Base-by-base conservation (phyloP, 2,329 filamentous ascomycete species). In the Fusarium siculi region DNA sequence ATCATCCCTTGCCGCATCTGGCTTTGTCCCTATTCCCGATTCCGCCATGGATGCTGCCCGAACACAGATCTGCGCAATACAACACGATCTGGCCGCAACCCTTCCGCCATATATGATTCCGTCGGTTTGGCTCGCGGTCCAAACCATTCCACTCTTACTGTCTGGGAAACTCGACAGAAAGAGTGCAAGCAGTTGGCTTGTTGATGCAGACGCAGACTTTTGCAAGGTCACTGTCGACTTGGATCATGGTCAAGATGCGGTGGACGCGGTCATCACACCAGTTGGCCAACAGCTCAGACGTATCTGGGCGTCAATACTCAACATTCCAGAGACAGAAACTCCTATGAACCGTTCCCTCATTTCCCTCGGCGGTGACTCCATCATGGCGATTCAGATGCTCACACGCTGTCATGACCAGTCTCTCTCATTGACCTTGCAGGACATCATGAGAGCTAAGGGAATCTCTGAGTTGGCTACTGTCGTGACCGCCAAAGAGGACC, bases 281-380 rank as follows among this genome's bases (percentile, higher is more conserved):
- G 34, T 52, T 19, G 40, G 66, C 18, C 50, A 34, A 5, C 56
- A 65, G 36, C 74, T 75, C 3, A 73, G 71, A 9, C 25, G 49
- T 4, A 80, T 86, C n/a, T 87, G 84, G 81, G 79, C 82, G 2
- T 76, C 81, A 23, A 79, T 86, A 1, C 79, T 87, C 12, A 81
- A 83, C 54, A 67, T 84, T 7, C 64, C 79, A 1, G 65, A 77
- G 0, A 75, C 76, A 0, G 72, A 80, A 5, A 74, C 83, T 30
- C 74, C 78, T 1, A 57, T 77, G 1, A 77, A 80, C 19, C 76
- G 79, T 40, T 79, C 80, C 50, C 85, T 86, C 56, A 78, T 84
- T 21, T 72, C 74, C 9, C 74, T 85, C 1, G 84, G 85, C 6
- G 85, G 85, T 6, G 84, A 86, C 50, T 86, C 84, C 14, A 85